These are phyloP conservation scores for Pseudonectria buxi DNA, from an alignment of 2,329 filamentous ascomycete species.

Conservation along the genomic window DNA sequence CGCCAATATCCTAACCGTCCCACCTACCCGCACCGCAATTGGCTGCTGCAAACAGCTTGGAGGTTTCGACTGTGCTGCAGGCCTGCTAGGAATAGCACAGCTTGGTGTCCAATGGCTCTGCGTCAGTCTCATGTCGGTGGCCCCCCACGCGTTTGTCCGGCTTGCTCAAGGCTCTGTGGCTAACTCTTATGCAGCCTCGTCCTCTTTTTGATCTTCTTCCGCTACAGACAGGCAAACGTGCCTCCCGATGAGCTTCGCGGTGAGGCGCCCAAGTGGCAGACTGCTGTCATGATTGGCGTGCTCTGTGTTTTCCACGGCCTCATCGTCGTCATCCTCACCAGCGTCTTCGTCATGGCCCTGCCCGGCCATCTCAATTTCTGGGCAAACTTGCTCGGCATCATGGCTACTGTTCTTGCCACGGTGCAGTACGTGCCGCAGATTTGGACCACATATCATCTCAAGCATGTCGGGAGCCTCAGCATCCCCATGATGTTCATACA, in stretches of 20 bases:
- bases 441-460: conserved; percentile 77
- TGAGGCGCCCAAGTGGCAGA: conserved; percentile 63
- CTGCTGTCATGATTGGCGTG: conserved; percentile 67
- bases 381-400: conserved; percentile 80
- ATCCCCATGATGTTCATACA: conserved; percentile 99
- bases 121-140: conserved; percentile 78
- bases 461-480: conserved; percentile 83
- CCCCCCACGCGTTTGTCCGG: neutral
- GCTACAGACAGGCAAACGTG: conserved; percentile 49
- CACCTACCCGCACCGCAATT: conserved; percentile 75
- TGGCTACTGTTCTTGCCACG: conserved; percentile 69
- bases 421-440: conserved; percentile 96
- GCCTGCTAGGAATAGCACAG: conserved; percentile 81
- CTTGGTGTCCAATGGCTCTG: conserved; percentile 88
- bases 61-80: conserved; percentile 75
- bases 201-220: conserved; percentile 93
- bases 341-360: conserved; percentile 57
- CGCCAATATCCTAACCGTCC: conserved; percentile 84
- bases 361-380: conserved; percentile 63
- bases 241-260: conserved; percentile 43
- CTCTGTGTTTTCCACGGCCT: conserved; percentile 70
- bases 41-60: conserved; percentile 79
- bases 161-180: neutral
- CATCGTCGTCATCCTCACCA: conserved; percentile 60
- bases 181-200: conserved; percentile 57